phyloP scores from a whole-genome alignment of 768 basidiomycete species.

The Rossbeevera mucosa region DNA sequence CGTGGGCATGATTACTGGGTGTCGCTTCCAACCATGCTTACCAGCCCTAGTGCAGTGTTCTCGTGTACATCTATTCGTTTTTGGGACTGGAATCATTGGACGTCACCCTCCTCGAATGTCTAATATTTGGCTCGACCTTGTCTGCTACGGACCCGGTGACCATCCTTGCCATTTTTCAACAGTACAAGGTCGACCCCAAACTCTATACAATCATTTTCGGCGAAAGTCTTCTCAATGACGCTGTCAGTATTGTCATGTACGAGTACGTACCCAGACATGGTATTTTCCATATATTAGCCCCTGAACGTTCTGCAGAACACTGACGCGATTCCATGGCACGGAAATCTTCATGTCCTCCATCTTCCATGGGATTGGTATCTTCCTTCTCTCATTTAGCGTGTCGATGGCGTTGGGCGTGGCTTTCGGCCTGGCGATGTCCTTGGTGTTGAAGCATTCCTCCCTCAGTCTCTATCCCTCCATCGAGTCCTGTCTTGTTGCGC shows the following conservation, averaged over 20 bases:
- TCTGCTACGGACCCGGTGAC: conserved; percentile 98
- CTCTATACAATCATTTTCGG: conserved; percentile 97
- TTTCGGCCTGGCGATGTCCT: conserved; percentile 87
- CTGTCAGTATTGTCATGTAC: conserved; percentile 99
- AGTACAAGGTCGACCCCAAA: conserved; percentile 98
- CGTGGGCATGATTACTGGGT: conserved; percentile 15
- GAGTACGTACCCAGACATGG: conserved; percentile 62
- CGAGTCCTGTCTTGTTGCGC: conserved; percentile 92
- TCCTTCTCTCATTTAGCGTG: conserved; percentile 90
- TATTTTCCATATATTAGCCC: neutral
- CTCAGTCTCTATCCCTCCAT: conserved; percentile 85
- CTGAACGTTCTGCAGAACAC: conserved; percentile 52
- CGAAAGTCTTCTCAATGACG: conserved; percentile 95
- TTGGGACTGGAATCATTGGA: conserved; percentile 87
- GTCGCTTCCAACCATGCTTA: conserved; percentile 31
- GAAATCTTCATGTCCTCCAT: conserved; percentile 84
- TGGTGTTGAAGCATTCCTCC: conserved; percentile 92
- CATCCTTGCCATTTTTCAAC: conserved; percentile 96
- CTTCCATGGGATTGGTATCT: conserved; percentile 96
- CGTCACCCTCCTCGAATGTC: conserved; percentile 84
- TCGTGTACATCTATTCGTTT: conserved; percentile 93
- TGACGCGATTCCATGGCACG: conserved; percentile 86
- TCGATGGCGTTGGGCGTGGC: conserved; percentile 92
- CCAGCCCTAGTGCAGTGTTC: conserved; percentile 62
- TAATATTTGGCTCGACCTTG: conserved; percentile 93